Evolutionary conservation across 768 basidiomycete genomes (phyloP), one percentile per base, ranked within the genome.

Genomic region (Mycena sanguinolenta): DNA sequence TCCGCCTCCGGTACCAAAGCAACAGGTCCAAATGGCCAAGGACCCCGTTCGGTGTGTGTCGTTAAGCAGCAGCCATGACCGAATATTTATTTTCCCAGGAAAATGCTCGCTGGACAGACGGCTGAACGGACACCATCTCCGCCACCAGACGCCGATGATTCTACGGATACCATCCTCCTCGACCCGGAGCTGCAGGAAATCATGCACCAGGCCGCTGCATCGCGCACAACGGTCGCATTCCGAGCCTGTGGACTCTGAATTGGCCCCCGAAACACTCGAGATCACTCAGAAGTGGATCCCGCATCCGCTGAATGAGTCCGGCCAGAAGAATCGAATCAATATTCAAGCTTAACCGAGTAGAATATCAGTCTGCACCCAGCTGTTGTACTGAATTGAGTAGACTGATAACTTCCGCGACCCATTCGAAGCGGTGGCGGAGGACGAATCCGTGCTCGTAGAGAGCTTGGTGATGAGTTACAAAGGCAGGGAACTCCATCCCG

Each of bases 171-270:
- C 1, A 82, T 89, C 39, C 81, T n/a, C n/a, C n/a, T 89, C 46
- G 89, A 90, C 70, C 90, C 92, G 0, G 92, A 94, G 70, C 85
- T 94, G 0, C 88, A 85, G 21, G 81, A 78, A 38, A 90, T 94
- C 50, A 88, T 86, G 0, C 81, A 83, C 64, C 78, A 79, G 38
- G 83, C 80, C 14, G 79, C 77, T 42, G 74, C 75, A n/a, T 13
- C 70, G 72, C 58, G 66, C 75, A 30, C 72, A 71, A 25, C 80
- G 79, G 53, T 77, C 74, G n/a, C 70, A 70, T 65, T 72, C 75
- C 7, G 72, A 75, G 57, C 69, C 79, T 49, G 70, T 74, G 73
- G 63, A 75, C 59, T 59, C 76, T 39, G 76, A 68, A 36, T 68
- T 65, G 19, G 73, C 71, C n/a, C n/a, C n/a, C 0, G 85, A 84